Evolutionary conservation across 305 asterid genomes (phyloP), one percentile per base, ranked within the genome.

Genomic region (Plantago coronopus): DNA sequence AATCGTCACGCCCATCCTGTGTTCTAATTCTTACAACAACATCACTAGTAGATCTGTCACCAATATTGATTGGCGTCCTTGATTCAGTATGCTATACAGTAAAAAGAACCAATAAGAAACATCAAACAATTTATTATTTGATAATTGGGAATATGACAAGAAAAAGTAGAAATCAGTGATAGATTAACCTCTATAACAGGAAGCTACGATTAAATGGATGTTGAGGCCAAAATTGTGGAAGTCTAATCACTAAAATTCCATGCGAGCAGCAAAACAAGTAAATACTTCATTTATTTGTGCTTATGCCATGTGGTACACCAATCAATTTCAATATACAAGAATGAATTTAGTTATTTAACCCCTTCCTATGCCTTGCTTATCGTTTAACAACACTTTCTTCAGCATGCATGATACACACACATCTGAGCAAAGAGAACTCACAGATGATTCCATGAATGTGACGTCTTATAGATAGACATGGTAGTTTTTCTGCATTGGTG

Each of bases 11-110:
- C 22, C 88, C 89, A 4, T 79, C 87, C 15, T 73, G 76, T 17
- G 95, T 87, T 66, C 87, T 80, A 63, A 87, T 75, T 72, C 95
- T 77, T 19, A 87, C 95, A 54, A 89, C 85, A 61, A 87, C 79
- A 65, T 85, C 97, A 72, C 94, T 90, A 1, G 94, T 77, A 46
- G 79, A 49, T 63, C 84, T 83, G 74, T 90, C 91, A 62, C 89
- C 94, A 17, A 89, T 72, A 72, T 45, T 82, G 74, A 61, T 60
- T 42, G 62, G 49, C 22, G 65, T 38, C 63, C 61, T 75, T 20
- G 74, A 70, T 68, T 77, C 79, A 54, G 62, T 55, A 3, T 72
- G 63, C 88, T 79, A 71, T 59, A 64, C 12, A 6, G 55, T 49
- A 64, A 43, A 64, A 10, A 67, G 23, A 42, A 47, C 11, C 66